Base-by-base conservation (phyloP, 306 rosid species). In the Dalbergia cultrata region DNA sequence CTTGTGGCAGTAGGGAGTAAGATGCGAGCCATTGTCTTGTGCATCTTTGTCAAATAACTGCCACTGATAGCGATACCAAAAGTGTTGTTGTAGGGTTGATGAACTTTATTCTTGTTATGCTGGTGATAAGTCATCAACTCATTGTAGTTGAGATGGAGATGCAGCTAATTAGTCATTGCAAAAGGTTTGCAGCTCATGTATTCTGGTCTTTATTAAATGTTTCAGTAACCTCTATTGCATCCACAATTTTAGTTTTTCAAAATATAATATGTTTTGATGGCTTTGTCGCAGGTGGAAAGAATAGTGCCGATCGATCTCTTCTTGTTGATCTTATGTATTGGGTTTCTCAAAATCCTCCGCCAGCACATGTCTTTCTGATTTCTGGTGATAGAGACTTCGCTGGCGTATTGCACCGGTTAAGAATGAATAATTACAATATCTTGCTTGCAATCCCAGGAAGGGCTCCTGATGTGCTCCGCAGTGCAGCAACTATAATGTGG, bases 261-360 rank as follows among this genome's bases (percentile, higher is more conserved):
- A 66, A 71, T 53, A 35, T 56, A 58, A 57, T 62, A 16, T 39
- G 31, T 19, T 67, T 63, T 52, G 7, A 26, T 35, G 80, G 9
- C 16, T 67, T 77, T 45, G 62, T 67, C 87, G 88, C 93, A 95
- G 99, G 94, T 86, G 94, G 92, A 80, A 93, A 90, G 80, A 93
- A 89, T 70, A 90, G 88, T 73, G 98, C 98, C 7, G 93, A 93
- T 85, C 86, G 92, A 84, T 88, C 91, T 79, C 94, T 95, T 84
- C 90, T 95, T 69, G 68, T 88, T 44, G 92, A 92, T 82, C 97
- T 95, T 44, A 81, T 93, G 97, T 78, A 64, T 77, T 95, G 98
- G 98, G 94, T 93, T 84, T 89, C 99, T 63, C 95, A 88, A 80
- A 91, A 93, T 84, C 98, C 99, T 80, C 99, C 99, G 43, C 99